These are phyloP conservation scores for Holtermannia corniformis DNA, from an alignment of 768 basidiomycete species.

Conservation along the genomic window DNA sequence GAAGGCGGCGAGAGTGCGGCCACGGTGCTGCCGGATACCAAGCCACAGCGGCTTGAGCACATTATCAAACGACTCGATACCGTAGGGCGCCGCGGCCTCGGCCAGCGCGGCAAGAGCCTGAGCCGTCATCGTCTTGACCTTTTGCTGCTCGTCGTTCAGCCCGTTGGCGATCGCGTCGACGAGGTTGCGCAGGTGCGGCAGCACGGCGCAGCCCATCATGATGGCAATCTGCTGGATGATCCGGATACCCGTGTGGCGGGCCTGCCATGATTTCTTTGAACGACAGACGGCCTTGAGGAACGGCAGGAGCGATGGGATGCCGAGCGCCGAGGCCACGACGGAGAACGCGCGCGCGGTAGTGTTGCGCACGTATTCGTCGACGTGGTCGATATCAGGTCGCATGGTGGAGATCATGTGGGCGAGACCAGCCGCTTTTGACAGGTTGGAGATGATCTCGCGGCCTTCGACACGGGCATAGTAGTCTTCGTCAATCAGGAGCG, in stretches of 20 bases:
- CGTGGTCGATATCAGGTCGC: constrained; percentile 99
- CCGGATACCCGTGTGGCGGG: constrained; percentile 96
- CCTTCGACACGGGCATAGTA: constrained; percentile 76
- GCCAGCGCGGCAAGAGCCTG: constrained; percentile 85
- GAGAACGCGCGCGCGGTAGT: constrained; percentile 98
- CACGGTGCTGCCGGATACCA: constrained; percentile 87
- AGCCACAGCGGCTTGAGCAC: constrained; percentile 91
- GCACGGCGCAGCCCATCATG: constrained; percentile 99
- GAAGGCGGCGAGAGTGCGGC: constrained; percentile 89
- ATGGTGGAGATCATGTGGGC: constrained; percentile 99
- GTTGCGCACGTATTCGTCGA: constrained; percentile 98
- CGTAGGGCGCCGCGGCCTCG: constrained; percentile 94
- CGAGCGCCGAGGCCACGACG: constrained; percentile 95
- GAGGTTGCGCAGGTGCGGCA: constrained; percentile 91
- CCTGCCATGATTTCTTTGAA: constrained; percentile 99
- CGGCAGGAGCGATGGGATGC: constrained; percentile 92
- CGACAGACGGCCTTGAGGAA: constrained; percentile 98
- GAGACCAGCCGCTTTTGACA: constrained; percentile 96
- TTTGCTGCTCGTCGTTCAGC: constrained; percentile 87
- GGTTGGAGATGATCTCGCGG: constrained; percentile 96
- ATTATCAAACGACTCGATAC: constrained; percentile 98
- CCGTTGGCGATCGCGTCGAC: constrained; percentile 94
- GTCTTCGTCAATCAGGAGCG: constrained; percentile 95
- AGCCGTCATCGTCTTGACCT: constrained; percentile 93
- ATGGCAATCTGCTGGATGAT: constrained; percentile 99